Percentiles rank a stretch among this genome's conserved stretches.
phyloP scores from a whole-genome alignment of 805 yeast genomes.

The Kregervanrija delftensis region DNA sequence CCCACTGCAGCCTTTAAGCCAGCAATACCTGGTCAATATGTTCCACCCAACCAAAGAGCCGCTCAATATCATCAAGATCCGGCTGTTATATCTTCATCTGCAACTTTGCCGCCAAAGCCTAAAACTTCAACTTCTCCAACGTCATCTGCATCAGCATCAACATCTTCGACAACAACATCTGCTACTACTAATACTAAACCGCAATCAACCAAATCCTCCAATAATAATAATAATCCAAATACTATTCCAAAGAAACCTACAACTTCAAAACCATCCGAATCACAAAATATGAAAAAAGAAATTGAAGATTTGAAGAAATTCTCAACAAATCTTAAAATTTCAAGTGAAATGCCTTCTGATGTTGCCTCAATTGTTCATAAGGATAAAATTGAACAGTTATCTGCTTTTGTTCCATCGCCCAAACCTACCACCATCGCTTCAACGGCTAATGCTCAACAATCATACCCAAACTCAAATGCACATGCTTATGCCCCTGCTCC shows the following conservation, averaged over 20 bases:
- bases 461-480: neutral
- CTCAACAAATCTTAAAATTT: slow-evolving; percentile 71
- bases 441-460: slow-evolving; percentile 2
- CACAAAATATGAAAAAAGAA: slow-evolving; percentile 43
- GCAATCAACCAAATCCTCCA: neutral
- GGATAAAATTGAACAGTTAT: slow-evolving; percentile 29
- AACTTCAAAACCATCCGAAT: slow-evolving; percentile 7
- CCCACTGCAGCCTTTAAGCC: neutral
- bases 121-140: neutral
- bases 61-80: slow-evolving; percentile 52
- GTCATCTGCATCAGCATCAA: neutral
- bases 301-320: slow-evolving; percentile 69
- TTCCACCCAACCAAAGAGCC: slow-evolving; percentile 53
- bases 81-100: slow-evolving; percentile 54
- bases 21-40: slow-evolving; percentile 35
- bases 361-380: slow-evolving; percentile 64
- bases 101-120: slow-evolving; percentile 17
- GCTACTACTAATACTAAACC: neutral
- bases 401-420: neutral
- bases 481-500: neutral
- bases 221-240: neutral
- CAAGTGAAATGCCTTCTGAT: slow-evolving; percentile 44
- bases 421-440: slow-evolving; percentile 7
- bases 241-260: slow-evolving; percentile 6
- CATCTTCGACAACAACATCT: slow-evolving; percentile 4